These are phyloP conservation scores for Plasmodium inui DNA, from an alignment of 169 alveolate species.

Conservation along the genomic window DNA sequence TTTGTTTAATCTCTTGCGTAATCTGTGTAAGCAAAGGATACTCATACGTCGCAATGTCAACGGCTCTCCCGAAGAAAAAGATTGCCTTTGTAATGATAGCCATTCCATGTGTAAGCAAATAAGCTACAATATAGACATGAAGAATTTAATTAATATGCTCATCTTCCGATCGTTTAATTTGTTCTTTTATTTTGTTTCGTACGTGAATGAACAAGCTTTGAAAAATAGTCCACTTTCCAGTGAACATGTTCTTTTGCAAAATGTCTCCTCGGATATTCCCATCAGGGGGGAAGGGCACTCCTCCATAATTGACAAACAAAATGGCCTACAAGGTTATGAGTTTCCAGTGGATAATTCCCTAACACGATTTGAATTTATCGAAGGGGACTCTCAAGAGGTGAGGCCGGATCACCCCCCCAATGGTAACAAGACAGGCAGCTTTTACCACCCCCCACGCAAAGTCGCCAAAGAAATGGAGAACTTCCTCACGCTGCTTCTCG, in stretches of 20 bases:
- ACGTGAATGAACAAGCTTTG: conserved; percentile 3
- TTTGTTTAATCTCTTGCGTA: conserved; percentile 41
- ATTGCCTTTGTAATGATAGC: conserved; percentile 18
- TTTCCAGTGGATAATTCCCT: conserved; percentile 48
- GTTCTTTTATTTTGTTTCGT: conserved; percentile 53
- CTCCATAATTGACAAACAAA: background rate
- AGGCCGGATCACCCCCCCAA: background rate
- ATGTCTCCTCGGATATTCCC: background rate
- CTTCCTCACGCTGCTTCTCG: conserved; percentile 34
- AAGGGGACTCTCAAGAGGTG: conserved; percentile 24
- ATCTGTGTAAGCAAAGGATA: conserved; percentile 7
- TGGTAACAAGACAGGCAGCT: background rate
- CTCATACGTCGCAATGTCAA: background rate
- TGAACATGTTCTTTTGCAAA: conserved; percentile 19
- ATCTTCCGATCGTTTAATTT: conserved; percentile 71
- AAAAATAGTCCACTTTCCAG: background rate
- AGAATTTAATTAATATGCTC: conserved; percentile 59
- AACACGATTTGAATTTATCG: conserved; percentile 46
- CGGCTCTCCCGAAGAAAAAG: background rate
- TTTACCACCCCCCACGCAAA: background rate
- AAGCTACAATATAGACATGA: conserved; percentile 47
- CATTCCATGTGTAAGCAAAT: conserved; percentile 38
- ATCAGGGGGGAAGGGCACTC: background rate
- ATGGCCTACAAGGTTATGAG: conserved; percentile 29
- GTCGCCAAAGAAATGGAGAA: conserved; percentile 45